Percentiles rank a stretch among this genome's conserved stretches.
Evolutionary conservation across 2,329 filamentous ascomycete genomes (phyloP).

Genomic region (Coniella vitis): DNA sequence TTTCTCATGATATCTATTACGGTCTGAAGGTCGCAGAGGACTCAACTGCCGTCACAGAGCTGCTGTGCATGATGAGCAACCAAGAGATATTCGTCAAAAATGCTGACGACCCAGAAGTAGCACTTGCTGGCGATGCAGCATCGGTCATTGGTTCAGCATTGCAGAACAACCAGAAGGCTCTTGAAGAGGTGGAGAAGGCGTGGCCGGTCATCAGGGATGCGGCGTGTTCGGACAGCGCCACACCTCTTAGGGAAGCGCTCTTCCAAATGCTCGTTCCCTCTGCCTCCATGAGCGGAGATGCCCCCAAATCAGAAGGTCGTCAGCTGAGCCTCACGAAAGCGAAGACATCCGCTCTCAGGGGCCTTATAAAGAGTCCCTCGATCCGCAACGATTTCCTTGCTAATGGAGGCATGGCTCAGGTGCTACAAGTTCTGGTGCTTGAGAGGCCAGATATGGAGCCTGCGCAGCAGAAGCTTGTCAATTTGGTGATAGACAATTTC

Average conservation of each 20-base stretch:
- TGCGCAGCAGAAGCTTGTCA: constrained; percentile 47
- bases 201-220: constrained; percentile 38
- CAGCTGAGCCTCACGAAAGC: constrained; percentile 24
- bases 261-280: constrained; percentile 33
- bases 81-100: constrained; percentile 19
- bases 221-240: constrained; percentile 27
- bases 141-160: constrained; percentile 50
- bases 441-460: constrained; percentile 41
- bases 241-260: constrained; percentile 30
- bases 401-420: constrained; percentile 44
- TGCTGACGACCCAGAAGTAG: constrained; percentile 20
- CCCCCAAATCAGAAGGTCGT: constrained; percentile 18
- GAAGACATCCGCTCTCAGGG: constrained; percentile 45
- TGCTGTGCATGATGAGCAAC: constrained; percentile 49
- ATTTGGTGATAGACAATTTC: constrained; percentile 58
- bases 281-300: constrained; percentile 4
- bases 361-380: constrained; percentile 45
- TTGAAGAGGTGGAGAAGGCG: constrained; percentile 41
- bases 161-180: constrained; percentile 59
- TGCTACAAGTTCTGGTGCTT: constrained; percentile 46
- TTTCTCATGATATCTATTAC: constrained; percentile 65
- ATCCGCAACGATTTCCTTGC: constrained; percentile 51
- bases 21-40: constrained; percentile 57
- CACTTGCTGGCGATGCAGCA: constrained; percentile 42
- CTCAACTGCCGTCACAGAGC: constrained; percentile 41